Conservation (phyloP, 345 rosid species). For the Melaleuca quinquenervia region DNA sequence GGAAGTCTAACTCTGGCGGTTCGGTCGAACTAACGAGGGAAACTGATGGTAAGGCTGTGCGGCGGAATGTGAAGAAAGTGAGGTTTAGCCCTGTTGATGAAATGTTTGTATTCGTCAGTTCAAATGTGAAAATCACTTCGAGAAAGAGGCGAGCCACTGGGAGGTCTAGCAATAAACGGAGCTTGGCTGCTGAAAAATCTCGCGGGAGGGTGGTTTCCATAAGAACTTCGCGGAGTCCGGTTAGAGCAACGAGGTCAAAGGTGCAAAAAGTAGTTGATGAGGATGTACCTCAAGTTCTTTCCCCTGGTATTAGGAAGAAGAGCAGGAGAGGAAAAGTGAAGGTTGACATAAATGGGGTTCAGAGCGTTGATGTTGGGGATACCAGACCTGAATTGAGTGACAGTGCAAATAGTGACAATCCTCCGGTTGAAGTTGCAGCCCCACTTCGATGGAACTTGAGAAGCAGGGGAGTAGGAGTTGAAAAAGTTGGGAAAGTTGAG, state of each 20-base stretch:
- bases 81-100: slow-evolving; percentile 47
- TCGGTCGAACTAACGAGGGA: neutral
- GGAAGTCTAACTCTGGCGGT: neutral
- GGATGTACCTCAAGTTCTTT: neutral
- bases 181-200: neutral
- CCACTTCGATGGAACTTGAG: slow-evolving; percentile 7
- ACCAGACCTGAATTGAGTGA: neutral
- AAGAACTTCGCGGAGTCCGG: neutral
- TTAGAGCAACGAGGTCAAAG: neutral
- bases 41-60: neutral
- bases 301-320: slow-evolving; percentile 12
- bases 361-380: neutral
- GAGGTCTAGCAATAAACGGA: neutral
- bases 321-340: slow-evolving; percentile 7
- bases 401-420: neutral
- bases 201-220: neutral
- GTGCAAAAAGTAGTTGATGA: neutral
- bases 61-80: slow-evolving; percentile 31
- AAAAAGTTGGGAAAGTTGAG: neutral
- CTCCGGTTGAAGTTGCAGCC: neutral
- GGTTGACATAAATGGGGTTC: neutral
- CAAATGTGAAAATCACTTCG: slow-evolving; percentile 4
- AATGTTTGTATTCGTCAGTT: slow-evolving; percentile 26
- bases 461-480: slow-evolving; percentile 3
- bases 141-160: neutral